Evolutionary conservation across 805 yeast species (phyloP).

Genomic region (Yarrowia bubula): DNA sequence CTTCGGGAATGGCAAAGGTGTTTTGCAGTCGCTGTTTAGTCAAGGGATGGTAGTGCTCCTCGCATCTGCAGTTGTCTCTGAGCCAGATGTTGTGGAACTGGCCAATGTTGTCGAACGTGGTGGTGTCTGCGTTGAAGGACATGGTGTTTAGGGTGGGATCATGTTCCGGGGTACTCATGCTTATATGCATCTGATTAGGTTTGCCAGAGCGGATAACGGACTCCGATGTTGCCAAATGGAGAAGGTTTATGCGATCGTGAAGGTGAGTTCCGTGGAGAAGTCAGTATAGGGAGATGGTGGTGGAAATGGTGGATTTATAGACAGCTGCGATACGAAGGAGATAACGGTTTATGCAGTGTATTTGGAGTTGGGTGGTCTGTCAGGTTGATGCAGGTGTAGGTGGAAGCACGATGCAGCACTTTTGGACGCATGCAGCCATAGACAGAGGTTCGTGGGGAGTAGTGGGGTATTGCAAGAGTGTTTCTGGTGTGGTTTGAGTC

Average conservation of each 20-base stretch:
- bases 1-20: constrained; percentile 47
- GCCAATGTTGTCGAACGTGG: not conserved
- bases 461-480: no score
- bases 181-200: constrained; percentile 10
- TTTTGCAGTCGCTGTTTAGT: constrained; percentile 62
- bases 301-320: no score
- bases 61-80: constrained; percentile 63
- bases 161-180: not conserved
- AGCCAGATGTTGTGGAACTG: constrained; percentile 52
- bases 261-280: not conserved
- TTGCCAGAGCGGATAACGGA: not conserved
- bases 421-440: no score
- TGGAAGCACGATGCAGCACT: no score
- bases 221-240: not conserved
- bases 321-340: no score
- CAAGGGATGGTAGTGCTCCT: constrained; percentile 50
- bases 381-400: no score
- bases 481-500: no score
- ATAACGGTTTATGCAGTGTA: no score
- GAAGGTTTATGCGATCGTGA: not conserved
- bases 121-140: not conserved
- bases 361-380: no score
- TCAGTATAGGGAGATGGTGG: no score
- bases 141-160: not conserved
- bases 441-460: no score